Base-by-base conservation (phyloP, 345 rosid species). In the Boechera divaricarpa region DNA sequence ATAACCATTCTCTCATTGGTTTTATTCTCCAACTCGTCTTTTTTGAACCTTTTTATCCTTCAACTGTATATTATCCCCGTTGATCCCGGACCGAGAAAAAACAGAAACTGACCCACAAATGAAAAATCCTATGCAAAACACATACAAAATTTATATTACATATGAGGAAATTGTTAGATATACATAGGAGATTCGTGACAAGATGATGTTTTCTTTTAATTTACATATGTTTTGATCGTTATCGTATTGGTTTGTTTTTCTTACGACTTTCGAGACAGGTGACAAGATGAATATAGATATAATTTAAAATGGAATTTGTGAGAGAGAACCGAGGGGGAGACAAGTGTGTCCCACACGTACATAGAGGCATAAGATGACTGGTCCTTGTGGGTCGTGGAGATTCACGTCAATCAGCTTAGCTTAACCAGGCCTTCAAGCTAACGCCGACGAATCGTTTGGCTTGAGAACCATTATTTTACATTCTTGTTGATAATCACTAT, bases 381-480 rank as follows among this genome's bases (percentile, higher is more conserved):
- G 70, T 69, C 64, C 48, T 69, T 0, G 64, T 52, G 47, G 56
- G 73, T 49, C 44, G 60, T 63, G 32, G 63, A 68, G 73, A 72
- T 28, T 64, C 59, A 77, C 81, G 74, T 71, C 72, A 64, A 71
- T 72, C 64, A 64, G n/a, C 35, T 38, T 38, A 67, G 62, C 51
- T 78, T 72, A 66, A 72, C 77, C 69, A 78, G 48, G 36, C 47
- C 60, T 65, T 13, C 71, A 77, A 77, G 80, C 71, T 44, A 77
- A 70, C 72, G 65, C 51, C 52, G 60, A 52, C 72, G 66, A 77
- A 61, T 76, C 57, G 49, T 32, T 59, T 76, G 5, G 36, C 44
- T 38, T 33, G 15, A 53, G 21, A 53, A 15, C 24, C 70, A 58
- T 63, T 54, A 3, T 44, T 63, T 63, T 39, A 53, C 66, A 29